Evolutionary conservation across 371 early-diverging fungal genomes (phyloP).

Genomic region (Mucor plumbeus): DNA sequence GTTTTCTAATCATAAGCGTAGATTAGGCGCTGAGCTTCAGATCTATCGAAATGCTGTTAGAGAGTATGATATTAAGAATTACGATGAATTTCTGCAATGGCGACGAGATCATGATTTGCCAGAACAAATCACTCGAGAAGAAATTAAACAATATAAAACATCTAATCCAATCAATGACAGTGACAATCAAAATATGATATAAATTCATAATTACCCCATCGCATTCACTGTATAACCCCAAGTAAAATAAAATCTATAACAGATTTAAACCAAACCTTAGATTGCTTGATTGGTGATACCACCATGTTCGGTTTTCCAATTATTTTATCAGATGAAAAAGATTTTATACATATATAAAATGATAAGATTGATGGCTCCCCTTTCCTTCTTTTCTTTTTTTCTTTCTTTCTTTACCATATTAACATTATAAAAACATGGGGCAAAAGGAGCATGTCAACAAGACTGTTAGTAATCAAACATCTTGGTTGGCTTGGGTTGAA

Average conservation of each 20-base stretch:
- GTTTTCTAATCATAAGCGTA: conserved; percentile 52
- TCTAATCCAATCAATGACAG: no score
- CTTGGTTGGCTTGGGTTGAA: conserved; percentile 27
- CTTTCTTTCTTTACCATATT: neutral
- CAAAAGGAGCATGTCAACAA: neutral
- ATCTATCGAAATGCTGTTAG: conserved; percentile 17
- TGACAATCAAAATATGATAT: no score
- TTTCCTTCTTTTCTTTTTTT: neutral
- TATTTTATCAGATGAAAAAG: neutral
- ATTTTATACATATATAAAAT: no score
- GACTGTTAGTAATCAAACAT: conserved; percentile 13
- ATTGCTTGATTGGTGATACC: neutral
- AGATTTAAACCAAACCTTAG: neutral
- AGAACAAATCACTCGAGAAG: conserved; percentile 3
- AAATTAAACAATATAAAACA: neutral
- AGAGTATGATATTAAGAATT: conserved; percentile 19
- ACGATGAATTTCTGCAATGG: conserved; percentile 37
- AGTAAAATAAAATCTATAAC: no score
- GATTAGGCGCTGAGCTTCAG: conserved; percentile 25
- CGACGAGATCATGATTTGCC: conserved; percentile 15
- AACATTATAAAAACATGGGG: neutral
- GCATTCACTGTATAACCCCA: no score
- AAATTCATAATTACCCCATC: no score
- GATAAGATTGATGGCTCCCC: no score
- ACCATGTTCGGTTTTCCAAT: neutral